Conservation (phyloP, 768 basidiomycete species). For the Xerocomellus dryophilus region DNA sequence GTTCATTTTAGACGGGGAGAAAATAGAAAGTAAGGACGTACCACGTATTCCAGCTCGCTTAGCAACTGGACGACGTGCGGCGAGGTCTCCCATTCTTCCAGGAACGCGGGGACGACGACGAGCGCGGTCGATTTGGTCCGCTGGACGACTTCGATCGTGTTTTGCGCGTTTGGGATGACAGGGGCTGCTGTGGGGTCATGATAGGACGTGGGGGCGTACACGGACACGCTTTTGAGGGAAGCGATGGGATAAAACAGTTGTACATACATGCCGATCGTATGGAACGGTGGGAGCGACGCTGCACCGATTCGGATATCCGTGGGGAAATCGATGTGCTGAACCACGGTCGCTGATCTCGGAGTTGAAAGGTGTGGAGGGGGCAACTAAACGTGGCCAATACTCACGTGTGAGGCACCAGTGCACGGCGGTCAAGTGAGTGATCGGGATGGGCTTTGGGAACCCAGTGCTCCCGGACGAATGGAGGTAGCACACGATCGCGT, state of each 20-base stretch:
- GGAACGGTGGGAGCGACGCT: constrained; percentile 23
- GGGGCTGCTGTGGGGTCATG: constrained; percentile 12
- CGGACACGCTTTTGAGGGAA: constrained; percentile 8
- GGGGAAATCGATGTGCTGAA: constrained; percentile 6
- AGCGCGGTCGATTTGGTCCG: neutral
- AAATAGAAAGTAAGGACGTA: constrained; percentile 1
- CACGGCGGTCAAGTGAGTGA: constrained; percentile 29
- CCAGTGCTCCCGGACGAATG: constrained; percentile 54
- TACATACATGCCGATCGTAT: constrained; percentile 15
- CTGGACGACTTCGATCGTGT: constrained; percentile 17
- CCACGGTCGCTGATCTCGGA: constrained; percentile 5
- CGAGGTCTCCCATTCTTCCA: constrained; percentile 24
- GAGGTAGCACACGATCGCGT: constrained; percentile 34
- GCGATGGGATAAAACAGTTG: constrained; percentile 18
- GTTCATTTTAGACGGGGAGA: neutral
- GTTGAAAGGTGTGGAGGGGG: too few species aligned
- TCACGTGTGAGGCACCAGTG: constrained; percentile 38
- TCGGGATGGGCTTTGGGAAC: constrained; percentile 39
- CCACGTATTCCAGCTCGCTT: constrained; percentile 18
- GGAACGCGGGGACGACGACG: constrained; percentile 14
- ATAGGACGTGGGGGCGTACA: constrained; percentile 22
- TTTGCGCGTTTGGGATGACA: constrained; percentile 20
- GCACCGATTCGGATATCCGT: constrained; percentile 1
- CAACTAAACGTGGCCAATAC: constrained; percentile 13
- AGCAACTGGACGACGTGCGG: constrained; percentile 18